phyloP scores from a whole-genome alignment of 2,329 filamentous ascomycete genomes.

The Aspergillus sp. region DNA sequence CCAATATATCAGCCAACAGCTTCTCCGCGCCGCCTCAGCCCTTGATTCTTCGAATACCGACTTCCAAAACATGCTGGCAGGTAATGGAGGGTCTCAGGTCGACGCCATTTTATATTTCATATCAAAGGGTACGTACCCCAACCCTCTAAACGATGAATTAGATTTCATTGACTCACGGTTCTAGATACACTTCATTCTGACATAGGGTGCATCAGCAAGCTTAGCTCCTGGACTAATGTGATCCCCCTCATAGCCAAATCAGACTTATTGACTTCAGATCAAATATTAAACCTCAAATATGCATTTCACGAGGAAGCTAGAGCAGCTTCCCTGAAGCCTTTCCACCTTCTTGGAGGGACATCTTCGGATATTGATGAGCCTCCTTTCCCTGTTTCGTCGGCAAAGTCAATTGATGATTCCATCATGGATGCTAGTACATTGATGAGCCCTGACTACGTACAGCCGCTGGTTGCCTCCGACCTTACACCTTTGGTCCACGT shows the following conservation, averaged over 20 bases:
- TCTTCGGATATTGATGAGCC: constrained; percentile 32
- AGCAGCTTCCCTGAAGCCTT: constrained; percentile 59
- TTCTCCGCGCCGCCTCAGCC: constrained; percentile 63
- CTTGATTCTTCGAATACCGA: constrained; percentile 69
- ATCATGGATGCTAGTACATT: constrained; percentile 89
- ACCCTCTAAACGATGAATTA: neutral
- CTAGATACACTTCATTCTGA: constrained; percentile 63
- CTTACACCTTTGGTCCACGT: constrained; percentile 67
- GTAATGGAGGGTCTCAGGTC: constrained; percentile 78
- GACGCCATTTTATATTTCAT: constrained; percentile 85
- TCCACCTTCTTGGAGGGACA: constrained; percentile 62
- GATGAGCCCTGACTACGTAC: constrained; percentile 88
- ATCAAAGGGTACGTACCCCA: constrained; percentile 60
- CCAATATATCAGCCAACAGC: constrained; percentile 70
- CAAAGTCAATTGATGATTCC: constrained; percentile 68
- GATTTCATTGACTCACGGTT: constrained; percentile 12
- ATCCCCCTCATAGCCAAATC: constrained; percentile 78
- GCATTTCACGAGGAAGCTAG: constrained; percentile 36
- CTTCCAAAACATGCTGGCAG: constrained; percentile 73
- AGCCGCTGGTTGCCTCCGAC: constrained; percentile 76
- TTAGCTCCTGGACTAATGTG: constrained; percentile 76
- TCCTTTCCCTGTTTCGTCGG: constrained; percentile 77
- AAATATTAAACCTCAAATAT: constrained; percentile 61
- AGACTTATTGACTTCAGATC: constrained; percentile 64
- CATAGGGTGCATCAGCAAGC: constrained; percentile 67